Base-by-base conservation (phyloP, 2,329 filamentous ascomycete genomes). In the Aspergillus transmontanensis region DNA sequence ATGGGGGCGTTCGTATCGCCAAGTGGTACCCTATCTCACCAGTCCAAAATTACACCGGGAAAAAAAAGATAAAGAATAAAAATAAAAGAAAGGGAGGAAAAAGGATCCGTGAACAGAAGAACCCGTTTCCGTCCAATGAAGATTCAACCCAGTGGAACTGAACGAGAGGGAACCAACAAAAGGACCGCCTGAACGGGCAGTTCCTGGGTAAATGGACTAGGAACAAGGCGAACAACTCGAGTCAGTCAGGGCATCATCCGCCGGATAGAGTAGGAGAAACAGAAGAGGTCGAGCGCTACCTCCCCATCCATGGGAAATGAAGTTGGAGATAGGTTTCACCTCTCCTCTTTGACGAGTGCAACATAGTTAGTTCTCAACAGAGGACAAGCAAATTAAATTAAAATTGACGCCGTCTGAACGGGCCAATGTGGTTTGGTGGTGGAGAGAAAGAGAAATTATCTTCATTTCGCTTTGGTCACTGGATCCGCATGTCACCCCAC, bases 391-490 rank as follows among this genome's bases (percentile, higher is more conserved):
- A 59, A 41, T 56, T 28, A 59, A 59, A 41, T 28, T 28, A 4
- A 50, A 43, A 59, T 59, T 59, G 45, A 32, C 30, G n/a, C 9
- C 12, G 9, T 32, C 7, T 21, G 21, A 32, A 46, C 45, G 26
- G 30, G 32, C 57, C 57, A 46, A 59, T 59, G 45, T 46, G 39
- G 55, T 41, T 59, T 28, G 28, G 45, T 59, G 45, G 39, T n/a
- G 28, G 28, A 48, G 43, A 51, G 57, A 51, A 56, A 41, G 41
- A 23, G 12, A 55, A 39, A 55, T 55, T 39, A 41, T 32, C 32
- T 26, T 55, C 30, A 55, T 39, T 55, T 55, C 51, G 32, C 10
- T 54, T 21, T 19, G 21, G 34, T 55, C 51, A 55, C 51, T 51
- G 51, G 32, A 11, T 55, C 51, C 21, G n/a, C 51, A 55, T 39